A percentile compares a stretch with the other conserved stretches of the same genome.
phyloP scores from a whole-genome alignment of 495 filamentous ascomycete species.

The Copromyces sp. region DNA sequence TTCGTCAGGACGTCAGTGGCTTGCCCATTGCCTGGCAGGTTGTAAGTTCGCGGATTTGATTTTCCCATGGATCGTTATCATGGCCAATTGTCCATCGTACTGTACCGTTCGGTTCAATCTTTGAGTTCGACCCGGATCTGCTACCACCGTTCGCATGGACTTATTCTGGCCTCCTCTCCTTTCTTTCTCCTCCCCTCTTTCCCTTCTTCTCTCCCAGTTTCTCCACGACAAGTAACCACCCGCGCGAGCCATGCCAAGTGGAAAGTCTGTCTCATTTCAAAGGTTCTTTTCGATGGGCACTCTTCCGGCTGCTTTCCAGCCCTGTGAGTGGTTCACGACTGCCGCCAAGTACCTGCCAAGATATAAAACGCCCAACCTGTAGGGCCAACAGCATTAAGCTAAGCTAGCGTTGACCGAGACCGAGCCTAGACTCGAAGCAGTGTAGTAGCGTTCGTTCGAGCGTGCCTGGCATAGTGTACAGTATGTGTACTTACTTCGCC shows the following conservation, averaged over 20 bases:
- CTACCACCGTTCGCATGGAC: neutral
- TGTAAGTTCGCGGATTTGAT: neutral
- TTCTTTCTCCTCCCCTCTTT: neutral
- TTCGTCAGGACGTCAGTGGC: neutral
- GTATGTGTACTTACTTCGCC: too few relatives aligned
- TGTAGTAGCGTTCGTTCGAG: too few relatives aligned
- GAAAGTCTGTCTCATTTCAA: too few relatives aligned
- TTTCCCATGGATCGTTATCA: neutral
- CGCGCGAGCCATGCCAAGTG: neutral
- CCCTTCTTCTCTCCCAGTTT: neutral
- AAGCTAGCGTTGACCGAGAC: neutral
- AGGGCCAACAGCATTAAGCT: neutral
- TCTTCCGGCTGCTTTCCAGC: neutral
- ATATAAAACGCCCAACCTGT: neutral
- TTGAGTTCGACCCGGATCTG: neutral
- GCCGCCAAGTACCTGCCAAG: neutral
- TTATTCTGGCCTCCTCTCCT: too few relatives aligned
- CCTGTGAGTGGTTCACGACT: neutral
- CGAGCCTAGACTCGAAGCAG: too few relatives aligned
- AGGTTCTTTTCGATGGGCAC: neutral
- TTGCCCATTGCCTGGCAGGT: neutral
- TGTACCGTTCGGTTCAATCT: neutral
- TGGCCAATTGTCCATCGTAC: neutral
- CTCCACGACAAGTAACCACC: too few relatives aligned
- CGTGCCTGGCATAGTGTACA: too few relatives aligned